Base-by-base conservation (phyloP, 2,329 filamentous ascomycete genomes). In the Metarhizium brunneum region DNA sequence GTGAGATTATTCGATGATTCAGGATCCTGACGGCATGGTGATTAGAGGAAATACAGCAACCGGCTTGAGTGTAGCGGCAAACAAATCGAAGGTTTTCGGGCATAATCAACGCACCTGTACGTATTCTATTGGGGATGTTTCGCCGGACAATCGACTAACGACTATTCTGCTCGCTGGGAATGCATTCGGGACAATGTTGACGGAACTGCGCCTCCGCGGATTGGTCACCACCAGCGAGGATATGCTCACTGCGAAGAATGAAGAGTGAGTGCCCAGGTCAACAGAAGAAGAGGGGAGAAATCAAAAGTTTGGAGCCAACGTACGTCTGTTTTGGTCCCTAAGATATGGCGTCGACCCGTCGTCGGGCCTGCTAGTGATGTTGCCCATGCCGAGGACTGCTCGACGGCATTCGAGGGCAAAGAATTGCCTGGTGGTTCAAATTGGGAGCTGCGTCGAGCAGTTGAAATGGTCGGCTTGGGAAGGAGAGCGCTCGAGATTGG, bases 261-360 rank as follows among this genome's bases (percentile, higher is more conserved):
- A 5, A 51, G 42, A 47, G 50, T 52, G 38, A 52, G 52, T 58
- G 53, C 43, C 52, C 56, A 54, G 59, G 59, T 61, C 38, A 57
- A 25, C 35, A 42, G 35, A 53, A 25, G 35, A 54, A 40, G 40
- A 38, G 20, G 45, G 49, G 42, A 38, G 58, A 40, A 40, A 40
- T 13, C 38, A 16, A 40, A 40, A 53, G 60, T 57, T 58, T 57
- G 65, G 65, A 43, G 6, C 25, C 48, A 47, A 76, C 87, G 69
- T 80, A 97, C 94, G 84, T 80, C 91, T 85, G 70, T 83, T 89
- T 78, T 96, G 94, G 70, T 99, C 94, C 76, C 88, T 87, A 69
- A 97, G 78, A 71, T 88, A 95, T 69, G 97, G 77, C 65, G 83
- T 75, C 64, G 84, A 81, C 69, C 85, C 88, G 67, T 96, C 92